Evolutionary conservation across 257 asterid genomes (phyloP).

Genomic region (Nicotiana undulata): DNA sequence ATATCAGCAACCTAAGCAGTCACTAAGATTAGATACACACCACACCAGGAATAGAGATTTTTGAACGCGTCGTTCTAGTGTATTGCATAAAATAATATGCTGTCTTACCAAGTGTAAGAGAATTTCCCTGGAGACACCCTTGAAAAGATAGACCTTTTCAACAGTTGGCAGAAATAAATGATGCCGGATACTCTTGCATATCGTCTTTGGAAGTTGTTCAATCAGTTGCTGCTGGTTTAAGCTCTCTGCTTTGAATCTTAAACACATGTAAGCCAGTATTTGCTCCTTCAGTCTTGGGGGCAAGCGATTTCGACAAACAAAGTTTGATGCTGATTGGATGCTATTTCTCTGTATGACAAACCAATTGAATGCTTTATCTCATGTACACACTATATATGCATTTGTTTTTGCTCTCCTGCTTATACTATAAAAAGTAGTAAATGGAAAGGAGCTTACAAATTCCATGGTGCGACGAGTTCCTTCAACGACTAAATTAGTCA

Average conservation of each 20-base stretch:
- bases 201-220: slow-evolving; percentile 72
- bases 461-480: slow-evolving; percentile 96
- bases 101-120: slow-evolving; percentile 49
- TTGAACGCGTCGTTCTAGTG: background rate
- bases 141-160: slow-evolving; percentile 64
- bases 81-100: background rate
- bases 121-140: slow-evolving; percentile 65
- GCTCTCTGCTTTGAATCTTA: slow-evolving; percentile 81
- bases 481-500: slow-evolving; percentile 91
- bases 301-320: slow-evolving; percentile 62
- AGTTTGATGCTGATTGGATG: slow-evolving; percentile 80
- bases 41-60: no score
- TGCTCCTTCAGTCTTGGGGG: slow-evolving; percentile 78
- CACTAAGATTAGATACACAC: background rate
- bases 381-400: background rate
- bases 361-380: background rate
- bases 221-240: slow-evolving; percentile 81
- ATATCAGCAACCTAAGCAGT: slow-evolving; percentile 63
- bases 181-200: slow-evolving; percentile 64
- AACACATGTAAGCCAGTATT: slow-evolving; percentile 81
- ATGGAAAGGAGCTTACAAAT: slow-evolving; percentile 41
- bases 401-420: background rate
- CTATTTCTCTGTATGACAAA: slow-evolving; percentile 46
- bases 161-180: slow-evolving; percentile 72
- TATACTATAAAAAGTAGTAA: background rate